These are phyloP conservation scores for Alternaria viburni DNA, from an alignment of 2,329 filamentous ascomycete genomes.

Conservation along the genomic window DNA sequence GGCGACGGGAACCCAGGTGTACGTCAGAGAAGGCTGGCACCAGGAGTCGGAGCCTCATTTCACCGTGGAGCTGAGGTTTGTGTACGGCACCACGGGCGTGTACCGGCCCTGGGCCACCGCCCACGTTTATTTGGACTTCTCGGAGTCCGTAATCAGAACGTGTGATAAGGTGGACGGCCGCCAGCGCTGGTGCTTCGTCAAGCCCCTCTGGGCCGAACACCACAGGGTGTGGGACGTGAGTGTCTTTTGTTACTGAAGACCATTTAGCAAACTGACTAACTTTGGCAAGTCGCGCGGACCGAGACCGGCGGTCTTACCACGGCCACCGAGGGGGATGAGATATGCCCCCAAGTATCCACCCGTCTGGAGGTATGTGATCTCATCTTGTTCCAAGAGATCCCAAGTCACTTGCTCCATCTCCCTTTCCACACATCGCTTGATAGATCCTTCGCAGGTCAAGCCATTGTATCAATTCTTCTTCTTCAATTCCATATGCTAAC, in stretches of 20 bases:
- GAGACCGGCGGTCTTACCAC: background rate
- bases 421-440: background rate
- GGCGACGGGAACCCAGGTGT: constrained; percentile 2
- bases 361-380: background rate
- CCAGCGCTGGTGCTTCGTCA: background rate
- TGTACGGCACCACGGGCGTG: background rate
- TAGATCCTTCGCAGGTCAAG: background rate
- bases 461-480: background rate
- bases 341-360: background rate
- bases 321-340: background rate
- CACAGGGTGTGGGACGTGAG: background rate
- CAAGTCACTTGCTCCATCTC: background rate
- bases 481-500: background rate
- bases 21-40: constrained; percentile 13
- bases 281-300: background rate
- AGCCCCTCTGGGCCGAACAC: background rate
- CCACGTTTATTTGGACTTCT: constrained; percentile 17
- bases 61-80: constrained; percentile 7
- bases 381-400: background rate
- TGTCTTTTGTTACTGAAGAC: background rate
- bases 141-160: constrained; percentile 1
- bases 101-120: background rate
- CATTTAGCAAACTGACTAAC: background rate
- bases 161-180: background rate
- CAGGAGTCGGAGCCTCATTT: constrained; percentile 1